Conservation (phyloP, 176 grass and related monocot genomes). For the Sorghum bicolor region Sorghum_bicolor_NCBIv3 NC_012870.2:16822001-16822500, state of each 20-base stretch:
- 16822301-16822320: slow-evolving; percentile 56
- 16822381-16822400: too few species aligned
- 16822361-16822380: slow-evolving; percentile 79
- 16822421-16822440: too few species aligned
- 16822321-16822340: slow-evolving; percentile 60
- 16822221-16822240: slow-evolving; percentile 83
- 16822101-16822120: slow-evolving; percentile 92
- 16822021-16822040: slow-evolving; percentile 99
- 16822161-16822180: slow-evolving; percentile 59
- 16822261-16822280: slow-evolving; percentile 92
- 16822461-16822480: too few species aligned
- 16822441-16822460: too few species aligned
- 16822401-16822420: too few species aligned
- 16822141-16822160: slow-evolving; percentile 42
- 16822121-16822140: slow-evolving; percentile 82
- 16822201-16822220: slow-evolving; percentile 89
- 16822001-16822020: slow-evolving; percentile 56
- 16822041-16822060: slow-evolving; percentile 96
- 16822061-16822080: slow-evolving; percentile 89
- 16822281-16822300: slow-evolving; percentile 81
- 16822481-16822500: too few species aligned
- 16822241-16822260: slow-evolving; percentile 97
- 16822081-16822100: slow-evolving; percentile 81
- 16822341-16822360: slow-evolving; percentile 63
- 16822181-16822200: slow-evolving; percentile 65